Conservation (phyloP, 306 rosid species). For the Corylus heterophylla region DNA sequence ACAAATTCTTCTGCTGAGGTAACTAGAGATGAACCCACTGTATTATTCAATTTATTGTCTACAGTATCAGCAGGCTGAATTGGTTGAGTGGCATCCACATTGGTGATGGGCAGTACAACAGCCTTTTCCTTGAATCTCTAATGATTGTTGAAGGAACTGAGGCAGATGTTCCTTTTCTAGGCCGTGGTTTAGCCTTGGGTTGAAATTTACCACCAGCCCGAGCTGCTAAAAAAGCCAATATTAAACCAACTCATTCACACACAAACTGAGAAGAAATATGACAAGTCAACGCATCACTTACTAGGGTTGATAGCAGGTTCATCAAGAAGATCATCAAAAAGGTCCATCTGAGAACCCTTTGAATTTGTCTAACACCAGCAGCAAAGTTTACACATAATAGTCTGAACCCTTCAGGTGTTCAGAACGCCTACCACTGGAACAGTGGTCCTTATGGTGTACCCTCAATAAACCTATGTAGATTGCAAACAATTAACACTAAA, state of each 20-base stretch:
- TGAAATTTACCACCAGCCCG: constrained; percentile 49
- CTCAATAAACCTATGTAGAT: not conserved
- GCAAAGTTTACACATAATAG: not conserved
- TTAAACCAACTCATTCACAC: not conserved
- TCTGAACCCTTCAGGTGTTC: not conserved
- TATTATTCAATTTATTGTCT: constrained; percentile 26
- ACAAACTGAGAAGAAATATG: not conserved
- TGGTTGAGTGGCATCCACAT: constrained; percentile 1
- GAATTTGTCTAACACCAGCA: constrained; percentile 8
- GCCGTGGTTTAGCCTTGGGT: constrained; percentile 59
- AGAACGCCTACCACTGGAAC: not conserved
- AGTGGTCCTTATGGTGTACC: not conserved
- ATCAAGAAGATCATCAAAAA: constrained; percentile 54
- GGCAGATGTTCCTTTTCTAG: constrained; percentile 38
- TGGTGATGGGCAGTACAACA: constrained; percentile 21
- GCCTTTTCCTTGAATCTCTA: constrained; percentile 35
- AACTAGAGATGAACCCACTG: constrained; percentile 23
- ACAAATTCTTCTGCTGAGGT: constrained; percentile 13
- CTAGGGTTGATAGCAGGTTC: constrained; percentile 39
- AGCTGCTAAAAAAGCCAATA: constrained; percentile 34
- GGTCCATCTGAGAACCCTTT: constrained; percentile 49
- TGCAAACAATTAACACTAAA: not conserved
- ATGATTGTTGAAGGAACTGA: constrained; percentile 23
- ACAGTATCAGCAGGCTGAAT: not conserved
- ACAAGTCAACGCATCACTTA: constrained; percentile 25